phyloP scores from a whole-genome alignment of 108 stramenopile species.

The Nitzschia inconspicua region DNA sequence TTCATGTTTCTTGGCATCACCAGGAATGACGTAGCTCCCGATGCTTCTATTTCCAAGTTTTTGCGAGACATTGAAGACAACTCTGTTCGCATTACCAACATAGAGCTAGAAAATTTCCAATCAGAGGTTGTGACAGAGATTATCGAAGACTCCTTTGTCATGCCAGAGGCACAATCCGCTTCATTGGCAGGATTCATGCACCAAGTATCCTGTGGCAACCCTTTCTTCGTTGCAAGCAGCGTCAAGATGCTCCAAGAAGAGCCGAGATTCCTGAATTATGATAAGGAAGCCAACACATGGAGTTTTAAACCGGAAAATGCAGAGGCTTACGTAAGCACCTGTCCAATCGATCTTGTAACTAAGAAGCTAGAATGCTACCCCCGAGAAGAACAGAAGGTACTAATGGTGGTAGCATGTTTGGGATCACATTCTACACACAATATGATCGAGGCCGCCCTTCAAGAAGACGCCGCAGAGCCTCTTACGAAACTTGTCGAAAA shows the following conservation, averaged over 20 bases:
- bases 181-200: slow-evolving; percentile 12
- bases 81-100: slow-evolving; percentile 8
- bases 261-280: slow-evolving; percentile 5
- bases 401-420: slow-evolving; percentile 32
- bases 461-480: slow-evolving; percentile 1
- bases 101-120: slow-evolving; percentile 1
- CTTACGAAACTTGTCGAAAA: slow-evolving; percentile 6
- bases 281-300: slow-evolving; percentile 1
- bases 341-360: neutral
- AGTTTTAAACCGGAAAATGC: neutral
- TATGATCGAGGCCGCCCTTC: slow-evolving; percentile 10
- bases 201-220: slow-evolving; percentile 31
- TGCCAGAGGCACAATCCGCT: neutral
- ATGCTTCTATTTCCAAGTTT: neutral
- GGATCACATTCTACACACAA: slow-evolving; percentile 12
- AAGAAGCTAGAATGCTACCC: slow-evolving; percentile 7
- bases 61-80: slow-evolving; percentile 5
- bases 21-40: slow-evolving; percentile 11
- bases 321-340: too few relatives aligned
- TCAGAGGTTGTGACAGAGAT: slow-evolving; percentile 1
- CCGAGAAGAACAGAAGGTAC: slow-evolving; percentile 20
- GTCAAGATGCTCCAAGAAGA: slow-evolving; percentile 23
- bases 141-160: slow-evolving; percentile 4
- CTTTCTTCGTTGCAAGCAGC: slow-evolving; percentile 32
- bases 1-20: slow-evolving; percentile 14